Evolutionary conservation across 441 rosid genomes (phyloP).

Genomic region (Macaranga tanarius): DNA sequence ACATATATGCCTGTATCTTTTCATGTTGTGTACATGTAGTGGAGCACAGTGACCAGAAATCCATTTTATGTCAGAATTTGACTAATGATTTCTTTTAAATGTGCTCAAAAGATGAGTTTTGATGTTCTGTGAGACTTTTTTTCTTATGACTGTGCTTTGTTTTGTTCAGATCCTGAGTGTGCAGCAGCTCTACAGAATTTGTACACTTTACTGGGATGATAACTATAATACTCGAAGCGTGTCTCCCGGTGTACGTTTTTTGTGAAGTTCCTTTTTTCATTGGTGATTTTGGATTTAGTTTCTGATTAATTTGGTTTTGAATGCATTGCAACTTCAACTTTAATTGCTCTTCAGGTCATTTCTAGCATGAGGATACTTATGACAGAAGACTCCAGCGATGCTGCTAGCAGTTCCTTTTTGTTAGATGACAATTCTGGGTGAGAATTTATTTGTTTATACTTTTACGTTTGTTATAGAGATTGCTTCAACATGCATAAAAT

Average conservation of each 20-base stretch:
- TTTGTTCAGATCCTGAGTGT: constrained; percentile 87
- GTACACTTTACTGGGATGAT: constrained; percentile 96
- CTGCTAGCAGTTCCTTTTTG: constrained; percentile 84
- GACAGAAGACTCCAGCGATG: constrained; percentile 93
- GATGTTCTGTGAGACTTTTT: neutral
- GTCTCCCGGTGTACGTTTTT: constrained; percentile 66
- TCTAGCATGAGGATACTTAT: constrained; percentile 92
- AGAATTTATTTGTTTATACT: constrained; percentile 25
- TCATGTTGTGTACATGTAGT: too few relatives aligned
- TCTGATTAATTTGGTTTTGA: constrained; percentile 8
- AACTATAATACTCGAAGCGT: constrained; percentile 98
- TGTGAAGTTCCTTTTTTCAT: constrained; percentile 5
- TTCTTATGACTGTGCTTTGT: constrained; percentile 20
- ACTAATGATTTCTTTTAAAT: neutral
- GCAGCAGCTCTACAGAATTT: constrained; percentile 96
- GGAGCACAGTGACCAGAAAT: neutral
- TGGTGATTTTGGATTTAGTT: constrained; percentile 1
- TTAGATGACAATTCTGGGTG: constrained; percentile 96
- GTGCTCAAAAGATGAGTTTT: neutral
- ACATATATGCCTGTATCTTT: too few relatives aligned
- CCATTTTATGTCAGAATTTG: neutral
- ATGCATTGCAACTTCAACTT: constrained; percentile 12
- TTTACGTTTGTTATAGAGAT: too few relatives aligned
- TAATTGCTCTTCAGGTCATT: constrained; percentile 63
- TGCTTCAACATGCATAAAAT: neutral